Percentiles rank a stretch among this genome's conserved stretches.
phyloP scores from a whole-genome alignment of 805 yeast genomes.

The Saccharomycopsis capsularis region DNA sequence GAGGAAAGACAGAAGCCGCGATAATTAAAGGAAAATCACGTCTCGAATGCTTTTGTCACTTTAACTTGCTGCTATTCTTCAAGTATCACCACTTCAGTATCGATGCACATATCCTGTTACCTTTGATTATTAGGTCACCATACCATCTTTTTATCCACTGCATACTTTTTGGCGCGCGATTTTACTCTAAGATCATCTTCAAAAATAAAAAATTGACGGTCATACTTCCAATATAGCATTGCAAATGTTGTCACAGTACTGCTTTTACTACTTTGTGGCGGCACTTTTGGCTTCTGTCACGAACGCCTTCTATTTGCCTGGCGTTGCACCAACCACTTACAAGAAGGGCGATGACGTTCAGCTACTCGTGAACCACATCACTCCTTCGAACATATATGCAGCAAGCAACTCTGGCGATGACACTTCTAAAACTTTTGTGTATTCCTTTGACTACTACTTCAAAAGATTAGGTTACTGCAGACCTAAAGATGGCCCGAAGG shows the following conservation, averaged over 20 bases:
- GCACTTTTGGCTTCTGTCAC: conserved; percentile 1
- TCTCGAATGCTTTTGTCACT: too few species aligned
- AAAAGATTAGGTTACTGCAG: conserved; percentile 76
- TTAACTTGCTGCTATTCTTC: too few species aligned
- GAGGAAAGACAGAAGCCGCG: too few species aligned
- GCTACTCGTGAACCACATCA: conserved; percentile 80
- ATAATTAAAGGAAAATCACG: too few species aligned
- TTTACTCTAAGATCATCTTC: too few species aligned
- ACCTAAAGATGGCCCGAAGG: conserved; percentile 52
- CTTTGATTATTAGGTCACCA: too few species aligned
- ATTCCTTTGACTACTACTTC: conserved; percentile 78
- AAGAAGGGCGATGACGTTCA: conserved; percentile 65
- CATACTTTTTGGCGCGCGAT: too few species aligned
- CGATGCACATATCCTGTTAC: too few species aligned
- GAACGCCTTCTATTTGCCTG: conserved; percentile 72
- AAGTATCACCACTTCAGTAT: too few species aligned
- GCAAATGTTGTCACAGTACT: not conserved
- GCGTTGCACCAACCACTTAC: conserved; percentile 92
- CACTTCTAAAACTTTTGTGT: conserved; percentile 48
- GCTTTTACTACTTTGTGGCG: not conserved
- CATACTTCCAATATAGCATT: too few species aligned
- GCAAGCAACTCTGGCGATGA: conserved; percentile 32
- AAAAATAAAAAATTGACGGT: too few species aligned
- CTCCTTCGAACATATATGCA: conserved; percentile 53
- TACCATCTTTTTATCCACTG: too few species aligned